These are phyloP conservation scores for Phytophthora pistaciae DNA, from an alignment of 352 stramenopile genomes.

Conservation along the genomic window DNA sequence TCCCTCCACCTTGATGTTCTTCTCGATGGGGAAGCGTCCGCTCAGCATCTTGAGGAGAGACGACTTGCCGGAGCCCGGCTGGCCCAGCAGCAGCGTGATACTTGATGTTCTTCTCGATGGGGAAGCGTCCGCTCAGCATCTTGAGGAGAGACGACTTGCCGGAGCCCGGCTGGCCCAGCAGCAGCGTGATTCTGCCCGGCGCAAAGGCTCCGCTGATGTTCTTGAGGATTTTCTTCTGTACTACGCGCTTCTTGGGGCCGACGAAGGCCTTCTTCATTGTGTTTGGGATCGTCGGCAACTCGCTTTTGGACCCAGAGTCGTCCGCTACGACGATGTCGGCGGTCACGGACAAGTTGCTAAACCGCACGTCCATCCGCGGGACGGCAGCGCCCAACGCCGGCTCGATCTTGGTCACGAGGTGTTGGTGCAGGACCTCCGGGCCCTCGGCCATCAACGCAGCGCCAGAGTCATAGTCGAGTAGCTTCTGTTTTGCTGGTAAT, in stretches of 20 bases:
- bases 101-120: too few species aligned
- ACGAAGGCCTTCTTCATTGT: slow-evolving; percentile 29
- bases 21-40: slow-evolving; percentile 32
- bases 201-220: slow-evolving; percentile 23
- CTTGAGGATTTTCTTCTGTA: slow-evolving; percentile 41
- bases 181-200: slow-evolving; percentile 26
- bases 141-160: too few species aligned
- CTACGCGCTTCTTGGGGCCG: slow-evolving; percentile 22
- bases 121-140: too few species aligned
- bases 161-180: slow-evolving; percentile 23
- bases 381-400: slow-evolving; percentile 24
- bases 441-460: slow-evolving; percentile 29
- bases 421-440: slow-evolving; percentile 32
- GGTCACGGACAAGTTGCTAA: slow-evolving; percentile 24
- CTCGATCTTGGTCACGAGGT: slow-evolving; percentile 26
- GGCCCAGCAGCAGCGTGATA: too few species aligned
- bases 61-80: slow-evolving; percentile 24
- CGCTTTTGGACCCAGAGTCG: slow-evolving; percentile 24
- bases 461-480: slow-evolving; percentile 21
- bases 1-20: slow-evolving; percentile 31
- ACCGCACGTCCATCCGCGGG: slow-evolving; percentile 42
- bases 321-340: slow-evolving; percentile 30
- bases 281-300: slow-evolving; percentile 49
- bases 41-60: slow-evolving; percentile 27
- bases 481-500: too few species aligned